Base-by-base conservation (phyloP, 2,329 filamentous ascomycete genomes). In the Aspergillus sergii region DNA sequence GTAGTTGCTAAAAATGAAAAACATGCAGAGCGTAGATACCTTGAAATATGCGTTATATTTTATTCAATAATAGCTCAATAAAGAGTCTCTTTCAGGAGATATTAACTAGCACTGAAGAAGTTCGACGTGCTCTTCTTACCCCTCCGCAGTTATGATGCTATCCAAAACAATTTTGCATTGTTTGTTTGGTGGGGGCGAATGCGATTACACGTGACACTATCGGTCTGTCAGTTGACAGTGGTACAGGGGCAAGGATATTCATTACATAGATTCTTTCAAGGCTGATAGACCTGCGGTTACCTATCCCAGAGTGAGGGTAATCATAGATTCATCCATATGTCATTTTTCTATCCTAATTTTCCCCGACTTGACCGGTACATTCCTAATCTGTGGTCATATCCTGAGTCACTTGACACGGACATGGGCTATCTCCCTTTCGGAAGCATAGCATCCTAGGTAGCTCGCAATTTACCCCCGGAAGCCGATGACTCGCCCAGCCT, bases 111-210 rank as follows among this genome's bases (percentile, higher is more conserved):
- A 19, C 9, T 39, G 11, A 26, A 36, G 53, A 39, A 39, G 23
- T 50, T 50, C 12, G 21, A 11, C n/a, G 32, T 4, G n/a, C 46
- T 55, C 60, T 51, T 53, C 32, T 51, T 61, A 48, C 64, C 66
- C 66, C 68, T 67, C 66, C 61, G 57, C 58, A 58, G 61, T 56
- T 53, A 60, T 67, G 64, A 66, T 64, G 66, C 63, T 67, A 64
- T 54, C 64, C 64, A 64, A 46, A 58, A 41, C 6, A 28, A 23
- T 57, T 72, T 72, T 72, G 70, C 69, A 68, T 11, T 69, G 70
- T 72, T 72, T 72, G 69, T 50, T 63, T 53, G 7, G 32, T 41
- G 58, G 62, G 64, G 48, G 16, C 7, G n/a, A 16, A 7, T 9
- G n/a, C 39, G 5, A 12, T 4, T 26, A 12, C 63, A 64, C 62